Percentiles rank a stretch among this genome's conserved stretches.
Evolutionary conservation across 1,284 basidiomycete genomes (phyloP).

Genomic region (Ceraceosorus bombacis): DNA sequence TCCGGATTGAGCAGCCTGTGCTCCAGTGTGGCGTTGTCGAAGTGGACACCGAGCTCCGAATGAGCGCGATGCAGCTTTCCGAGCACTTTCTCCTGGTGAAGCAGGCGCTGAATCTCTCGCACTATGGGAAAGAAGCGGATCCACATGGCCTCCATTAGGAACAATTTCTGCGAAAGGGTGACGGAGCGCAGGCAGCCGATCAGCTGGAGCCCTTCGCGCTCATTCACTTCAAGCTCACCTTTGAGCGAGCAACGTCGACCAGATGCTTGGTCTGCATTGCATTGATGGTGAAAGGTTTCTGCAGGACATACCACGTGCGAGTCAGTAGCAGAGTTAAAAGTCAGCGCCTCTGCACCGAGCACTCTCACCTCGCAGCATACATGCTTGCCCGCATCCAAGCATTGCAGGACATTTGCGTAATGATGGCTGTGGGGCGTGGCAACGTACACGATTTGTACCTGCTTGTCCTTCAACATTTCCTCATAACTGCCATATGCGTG

Average conservation of each 20-base stretch:
- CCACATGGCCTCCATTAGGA: constrained; percentile 42
- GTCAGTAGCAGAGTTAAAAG: neutral
- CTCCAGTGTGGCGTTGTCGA: constrained; percentile 50
- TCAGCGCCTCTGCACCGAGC: neutral
- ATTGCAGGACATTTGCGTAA: constrained; percentile 68
- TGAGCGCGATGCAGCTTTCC: constrained; percentile 16
- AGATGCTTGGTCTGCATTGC: constrained; percentile 56
- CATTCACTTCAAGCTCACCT: constrained; percentile 2
- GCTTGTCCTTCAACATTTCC: constrained; percentile 65
- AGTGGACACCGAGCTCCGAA: constrained; percentile 15
- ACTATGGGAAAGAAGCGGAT: constrained; percentile 36
- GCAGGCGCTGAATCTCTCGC: constrained; percentile 19
- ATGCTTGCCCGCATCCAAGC: constrained; percentile 71
- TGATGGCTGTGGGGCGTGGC: constrained; percentile 81
- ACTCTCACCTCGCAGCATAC: constrained; percentile 52
- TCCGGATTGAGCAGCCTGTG: constrained; percentile 71
- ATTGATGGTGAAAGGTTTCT: constrained; percentile 53
- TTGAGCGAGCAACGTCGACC: constrained; percentile 60
- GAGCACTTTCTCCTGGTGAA: constrained; percentile 28
- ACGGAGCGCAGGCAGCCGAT: no score
- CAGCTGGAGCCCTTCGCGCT: no score
- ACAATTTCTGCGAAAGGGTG: constrained; percentile 16
- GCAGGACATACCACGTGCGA: neutral
- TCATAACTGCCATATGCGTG: constrained; percentile 67
- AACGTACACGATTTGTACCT: constrained; percentile 52